Conservation (phyloP, 129 eudicot genomes). For the Flaveria robusta region DNA sequence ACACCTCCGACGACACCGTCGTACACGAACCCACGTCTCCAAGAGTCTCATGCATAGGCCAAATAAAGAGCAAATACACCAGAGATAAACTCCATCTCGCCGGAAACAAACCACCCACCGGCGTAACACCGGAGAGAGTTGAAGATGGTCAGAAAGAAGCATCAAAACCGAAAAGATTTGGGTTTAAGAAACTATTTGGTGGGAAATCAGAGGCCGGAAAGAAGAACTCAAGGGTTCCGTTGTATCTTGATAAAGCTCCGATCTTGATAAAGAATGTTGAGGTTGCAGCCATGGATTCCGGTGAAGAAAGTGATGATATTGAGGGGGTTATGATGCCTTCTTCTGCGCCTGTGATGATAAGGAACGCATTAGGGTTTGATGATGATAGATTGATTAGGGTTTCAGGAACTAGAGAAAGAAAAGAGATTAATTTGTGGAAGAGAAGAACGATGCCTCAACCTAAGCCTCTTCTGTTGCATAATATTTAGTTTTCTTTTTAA, state of each 20-base stretch:
- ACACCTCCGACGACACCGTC: slow-evolving; percentile 27
- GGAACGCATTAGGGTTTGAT: slow-evolving; percentile 36
- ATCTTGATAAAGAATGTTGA: slow-evolving; percentile 49
- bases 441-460: slow-evolving; percentile 85
- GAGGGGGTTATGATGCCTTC: slow-evolving; percentile 43
- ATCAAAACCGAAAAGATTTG: slow-evolving; percentile 20
- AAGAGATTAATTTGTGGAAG: slow-evolving; percentile 82
- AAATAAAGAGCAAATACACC: slow-evolving; percentile 60
- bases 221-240: neutral
- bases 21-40: slow-evolving; percentile 76
- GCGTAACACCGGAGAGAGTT: neutral
- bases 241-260: slow-evolving; percentile 30
- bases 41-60: slow-evolving; percentile 83
- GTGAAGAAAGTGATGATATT: slow-evolving; percentile 46
- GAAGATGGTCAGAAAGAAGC: neutral
- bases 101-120: slow-evolving; percentile 23
- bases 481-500: neutral
- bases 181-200: slow-evolving; percentile 35
- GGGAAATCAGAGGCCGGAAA: slow-evolving; percentile 10
- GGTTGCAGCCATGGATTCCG: slow-evolving; percentile 43
- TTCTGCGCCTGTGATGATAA: slow-evolving; percentile 66
- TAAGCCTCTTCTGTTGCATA: slow-evolving; percentile 53
- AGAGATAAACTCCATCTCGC: neutral
- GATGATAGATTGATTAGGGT: slow-evolving; percentile 28
- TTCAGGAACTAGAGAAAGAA: slow-evolving; percentile 49